Evolutionary conservation across 768 basidiomycete genomes (phyloP), one percentile per base, ranked within the genome.

Genomic region (Tulasnella calospora): DNA sequence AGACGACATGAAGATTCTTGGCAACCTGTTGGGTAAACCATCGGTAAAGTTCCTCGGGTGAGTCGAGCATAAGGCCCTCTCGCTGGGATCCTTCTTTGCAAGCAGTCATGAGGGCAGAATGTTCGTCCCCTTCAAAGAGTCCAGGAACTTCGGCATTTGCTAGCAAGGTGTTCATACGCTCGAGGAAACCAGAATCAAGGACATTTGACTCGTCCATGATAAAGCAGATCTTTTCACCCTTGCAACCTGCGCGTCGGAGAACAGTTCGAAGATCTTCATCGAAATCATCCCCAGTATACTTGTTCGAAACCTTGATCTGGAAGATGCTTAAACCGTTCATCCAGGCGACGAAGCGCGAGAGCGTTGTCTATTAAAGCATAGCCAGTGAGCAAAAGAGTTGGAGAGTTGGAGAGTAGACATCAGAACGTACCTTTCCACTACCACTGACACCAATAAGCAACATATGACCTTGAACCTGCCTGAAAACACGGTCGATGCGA

Each of bases 131-230:
- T 85, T 99, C 98, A 83, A 99, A 99, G n/a, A 99, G 88, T 84
- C 98, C 98, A 0, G 98, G 98, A n/a, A 99, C 96, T 84, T 99
- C 98, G n/a, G 98, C 98, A 82, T 99, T 99, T 55, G 98, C 98
- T 21, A 99, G 89, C 19, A 99, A 89, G 0, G 98, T 99, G 84
- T 99, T 99, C 97, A 99, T 99, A n/a, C 98, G 91, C 84, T 99
- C 98, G 80, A 99, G 86, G 89, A 99, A 99, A 70, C 98, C 98
- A 17, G 98, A 97, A 83, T 99, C 98, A 41, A 99, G 92, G 17
- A 99, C 98, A 82, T 99, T 99, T 4, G 98, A 99, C 84, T 99
- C 98, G 84, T 99, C 98, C 98, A 99, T 98, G 86, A 99, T 99
- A 88, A 99, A 99, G 84, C 96, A 98, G 72, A 99, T 92, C 86